Evolutionary conservation across 441 rosid species (phyloP), one percentile per base, ranked within the genome.

Genomic region (Hura crepitans): DNA sequence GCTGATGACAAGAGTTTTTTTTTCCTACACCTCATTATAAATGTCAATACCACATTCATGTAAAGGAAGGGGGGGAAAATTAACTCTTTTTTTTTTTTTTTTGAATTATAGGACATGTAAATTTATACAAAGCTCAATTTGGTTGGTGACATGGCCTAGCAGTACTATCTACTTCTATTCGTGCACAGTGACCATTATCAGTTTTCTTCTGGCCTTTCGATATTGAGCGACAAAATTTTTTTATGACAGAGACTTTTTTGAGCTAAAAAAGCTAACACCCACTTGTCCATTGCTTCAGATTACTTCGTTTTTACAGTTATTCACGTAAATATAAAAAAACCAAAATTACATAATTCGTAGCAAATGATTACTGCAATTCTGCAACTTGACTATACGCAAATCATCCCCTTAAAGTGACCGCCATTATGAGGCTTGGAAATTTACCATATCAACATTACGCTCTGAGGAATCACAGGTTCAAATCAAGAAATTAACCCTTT

Each of bases 31-130:
- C 79, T 57, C 71, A 58, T n/a, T n/a, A n/a, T 71, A 25, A 71
- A 58, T 64, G 66, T 37, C 35, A 63, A 72, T 31, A n/a, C 47
- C 47, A 27, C 65, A 28, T 0, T 45, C 50, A 73, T 67, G 13
- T 18, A 42, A 62, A 71, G 28, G 5, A 12, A 1, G 28, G 10
- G 56, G 25, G 8, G 17, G 43, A 28, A 31, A 33, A 18, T 57
- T 14, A 28, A 27, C 0, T 37, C 7, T 18, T 11, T 28, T 22
- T n/a, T 9, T 27, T 20, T 72, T 74, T 72, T 74, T 65, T 62
- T 43, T 74, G 71, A 37, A 42, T 39, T 47, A 46, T 76, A 71
- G 68, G 74, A 71, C 80, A 75, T 65, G 68, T 55, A 61, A 42
- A 33, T 25, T 17, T 13, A 35, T 39, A 18, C 37, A 11, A 2